These are phyloP conservation scores for Podospora tetraspora DNA, from an alignment of 495 filamentous ascomycete species.

Conservation along the genomic window DNA sequence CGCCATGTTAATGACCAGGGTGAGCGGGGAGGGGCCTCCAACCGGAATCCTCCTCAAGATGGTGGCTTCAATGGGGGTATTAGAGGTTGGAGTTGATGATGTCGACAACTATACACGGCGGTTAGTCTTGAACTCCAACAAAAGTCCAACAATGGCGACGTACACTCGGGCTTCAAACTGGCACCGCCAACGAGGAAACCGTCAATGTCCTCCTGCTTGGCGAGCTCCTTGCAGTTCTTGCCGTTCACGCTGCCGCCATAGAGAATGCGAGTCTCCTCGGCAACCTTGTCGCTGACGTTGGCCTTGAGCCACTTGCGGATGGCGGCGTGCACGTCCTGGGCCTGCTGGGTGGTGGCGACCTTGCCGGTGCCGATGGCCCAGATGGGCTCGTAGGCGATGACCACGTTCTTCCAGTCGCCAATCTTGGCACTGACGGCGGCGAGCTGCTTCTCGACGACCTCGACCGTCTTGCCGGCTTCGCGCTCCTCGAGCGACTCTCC, in stretches of 20 bases:
- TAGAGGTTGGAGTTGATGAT: slow-evolving; percentile 55
- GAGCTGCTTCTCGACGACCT: slow-evolving; percentile 80
- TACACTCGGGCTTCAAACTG: slow-evolving; percentile 96
- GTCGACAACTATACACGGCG: slow-evolving; percentile 46
- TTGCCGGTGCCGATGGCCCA: slow-evolving; percentile 99
- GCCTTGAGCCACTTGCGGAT: slow-evolving; percentile 84
- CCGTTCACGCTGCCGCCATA: slow-evolving; percentile 96
- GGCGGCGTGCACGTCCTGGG: slow-evolving; percentile 88
- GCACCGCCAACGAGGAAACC: slow-evolving; percentile 98
- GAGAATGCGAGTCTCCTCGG: slow-evolving; percentile 79
- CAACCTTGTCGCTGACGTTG: slow-evolving; percentile 62
- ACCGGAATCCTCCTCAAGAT: neutral
- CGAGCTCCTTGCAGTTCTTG: slow-evolving; percentile 95
- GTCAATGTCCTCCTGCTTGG: slow-evolving; percentile 89
- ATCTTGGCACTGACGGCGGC: slow-evolving; percentile 61
- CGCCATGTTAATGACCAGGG: neutral
- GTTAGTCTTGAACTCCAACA: slow-evolving; percentile 20
- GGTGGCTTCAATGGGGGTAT: slow-evolving; percentile 6
- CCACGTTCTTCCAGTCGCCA: slow-evolving; percentile 86
- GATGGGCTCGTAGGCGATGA: slow-evolving; percentile 97
- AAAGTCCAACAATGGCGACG: slow-evolving; percentile 32
- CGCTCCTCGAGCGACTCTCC: slow-evolving; percentile 92
- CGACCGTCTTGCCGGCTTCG: slow-evolving; percentile 78
- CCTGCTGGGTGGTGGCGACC: slow-evolving; percentile 88
- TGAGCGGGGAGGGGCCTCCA: neutral